phyloP scores from a whole-genome alignment of 225 moss, liverwort and hornwort genomes.

The Marchantia polymorpha region DNA sequence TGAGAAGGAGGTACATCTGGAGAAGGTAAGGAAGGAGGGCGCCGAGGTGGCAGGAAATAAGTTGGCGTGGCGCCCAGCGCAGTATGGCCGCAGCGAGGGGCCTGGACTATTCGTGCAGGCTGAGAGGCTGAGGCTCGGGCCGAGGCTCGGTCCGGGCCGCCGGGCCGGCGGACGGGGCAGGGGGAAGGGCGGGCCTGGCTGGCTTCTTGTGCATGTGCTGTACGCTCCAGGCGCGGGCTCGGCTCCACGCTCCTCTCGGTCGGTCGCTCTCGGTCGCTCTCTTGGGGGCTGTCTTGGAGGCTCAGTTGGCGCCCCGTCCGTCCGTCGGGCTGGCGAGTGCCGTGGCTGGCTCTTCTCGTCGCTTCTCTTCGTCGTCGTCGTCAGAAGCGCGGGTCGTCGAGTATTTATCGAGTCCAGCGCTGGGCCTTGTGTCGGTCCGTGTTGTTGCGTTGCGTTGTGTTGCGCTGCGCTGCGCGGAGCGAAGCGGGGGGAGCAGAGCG shows the following conservation, averaged over 20 bases:
- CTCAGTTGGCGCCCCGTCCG: too few relatives aligned
- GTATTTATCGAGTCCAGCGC: background rate
- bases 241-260: background rate
- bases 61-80: background rate
- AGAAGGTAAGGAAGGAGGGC: background rate
- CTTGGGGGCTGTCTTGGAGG: too few relatives aligned
- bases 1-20: background rate
- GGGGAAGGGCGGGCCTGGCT: background rate
- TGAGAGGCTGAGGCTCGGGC: background rate
- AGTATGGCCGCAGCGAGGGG: background rate
- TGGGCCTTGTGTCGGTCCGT: background rate
- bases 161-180: too few relatives aligned
- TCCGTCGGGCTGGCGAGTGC: too few relatives aligned
- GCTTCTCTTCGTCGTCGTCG: background rate
- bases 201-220: background rate
- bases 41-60: background rate
- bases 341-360: background rate
- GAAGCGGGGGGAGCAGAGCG: background rate
- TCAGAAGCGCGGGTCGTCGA: background rate
- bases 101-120: background rate
- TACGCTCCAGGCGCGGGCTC: background rate
- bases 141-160: background rate
- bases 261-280: background rate
- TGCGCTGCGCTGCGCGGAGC: background rate
- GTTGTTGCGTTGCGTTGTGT: constrained; percentile 12